phyloP scores from a whole-genome alignment of 106 monocot genomes.

The Amphibolis antarctica region DNA sequence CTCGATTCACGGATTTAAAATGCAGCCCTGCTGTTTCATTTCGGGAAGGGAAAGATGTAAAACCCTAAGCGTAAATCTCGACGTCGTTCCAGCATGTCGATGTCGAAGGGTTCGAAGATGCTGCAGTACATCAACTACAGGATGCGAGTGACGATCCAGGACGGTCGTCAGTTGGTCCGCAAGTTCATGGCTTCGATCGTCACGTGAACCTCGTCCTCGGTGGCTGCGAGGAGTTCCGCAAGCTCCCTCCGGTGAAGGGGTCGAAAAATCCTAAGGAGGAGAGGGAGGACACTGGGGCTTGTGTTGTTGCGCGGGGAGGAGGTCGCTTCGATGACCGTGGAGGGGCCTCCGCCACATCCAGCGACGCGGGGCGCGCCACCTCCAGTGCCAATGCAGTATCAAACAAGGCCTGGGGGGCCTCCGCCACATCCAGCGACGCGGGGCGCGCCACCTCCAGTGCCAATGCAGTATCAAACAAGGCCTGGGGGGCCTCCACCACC shows the following conservation, averaged over 20 bases:
- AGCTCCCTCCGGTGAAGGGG: slow-evolving; percentile 56
- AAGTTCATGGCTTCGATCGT: slow-evolving; percentile 99
- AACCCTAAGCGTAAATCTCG: too few relatives aligned
- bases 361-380: slow-evolving; percentile 84
- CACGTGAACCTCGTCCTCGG: slow-evolving; percentile 99
- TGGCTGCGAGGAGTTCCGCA: slow-evolving; percentile 97
- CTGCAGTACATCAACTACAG: slow-evolving; percentile 97
- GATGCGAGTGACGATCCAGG: slow-evolving; percentile 97
- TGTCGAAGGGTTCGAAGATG: slow-evolving; percentile 98
- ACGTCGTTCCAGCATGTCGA: slow-evolving; percentile 44
- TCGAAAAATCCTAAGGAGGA: slow-evolving; percentile 35
- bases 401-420: slow-evolving; percentile 41
- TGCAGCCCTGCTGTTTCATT: too few relatives aligned
- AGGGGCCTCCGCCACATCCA: slow-evolving; percentile 85
- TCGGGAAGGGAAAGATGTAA: too few relatives aligned
- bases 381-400: slow-evolving; percentile 92
- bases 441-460: slow-evolving; percentile 20
- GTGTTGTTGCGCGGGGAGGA: slow-evolving; percentile 92
- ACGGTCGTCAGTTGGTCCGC: slow-evolving; percentile 87
- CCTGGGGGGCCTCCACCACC: slow-evolving; percentile 42
- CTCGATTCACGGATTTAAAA: too few relatives aligned
- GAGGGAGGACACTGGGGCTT: slow-evolving; percentile 79
- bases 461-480: slow-evolving; percentile 37
- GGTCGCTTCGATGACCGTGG: slow-evolving; percentile 92
- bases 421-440: slow-evolving; percentile 28